Percentiles rank a stretch among this genome's conserved stretches.
phyloP scores from a whole-genome alignment of 164 flowering plant genomes.

The Hamamelis virginiana region DNA sequence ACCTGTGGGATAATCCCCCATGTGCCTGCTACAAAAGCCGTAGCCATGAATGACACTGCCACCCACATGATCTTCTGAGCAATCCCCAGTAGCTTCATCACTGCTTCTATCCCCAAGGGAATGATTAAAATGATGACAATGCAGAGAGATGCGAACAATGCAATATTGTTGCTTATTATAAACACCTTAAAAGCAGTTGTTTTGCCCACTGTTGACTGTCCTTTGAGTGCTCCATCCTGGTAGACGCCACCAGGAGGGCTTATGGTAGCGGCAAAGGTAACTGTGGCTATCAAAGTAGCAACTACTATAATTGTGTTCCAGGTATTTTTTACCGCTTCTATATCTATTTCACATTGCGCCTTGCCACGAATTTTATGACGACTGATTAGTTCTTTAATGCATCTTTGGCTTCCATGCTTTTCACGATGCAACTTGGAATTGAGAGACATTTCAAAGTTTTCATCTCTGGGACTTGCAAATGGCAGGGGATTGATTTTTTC shows the following conservation, averaged over 20 bases:
- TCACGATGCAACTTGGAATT: no score
- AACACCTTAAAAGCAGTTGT: conserved; percentile 30
- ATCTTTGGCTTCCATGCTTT: no score
- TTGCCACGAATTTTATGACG: no score
- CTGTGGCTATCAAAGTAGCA: conserved; percentile 28
- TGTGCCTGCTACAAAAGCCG: conserved; percentile 19
- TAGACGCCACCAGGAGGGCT: conserved; percentile 35
- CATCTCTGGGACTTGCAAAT: no score
- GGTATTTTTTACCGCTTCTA: conserved; percentile 23
- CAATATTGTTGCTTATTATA: conserved; percentile 23
- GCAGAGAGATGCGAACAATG: conserved; percentile 23
- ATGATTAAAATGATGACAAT: conserved; percentile 21
- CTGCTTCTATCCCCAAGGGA: conserved; percentile 20
- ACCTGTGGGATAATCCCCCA: conserved; percentile 21
- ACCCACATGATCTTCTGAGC: conserved; percentile 31
- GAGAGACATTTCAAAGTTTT: no score
- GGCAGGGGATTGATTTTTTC: no score
- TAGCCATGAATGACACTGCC: conserved; percentile 21
- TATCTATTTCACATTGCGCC: conserved; percentile 13
- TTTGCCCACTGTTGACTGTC: conserved; percentile 9
- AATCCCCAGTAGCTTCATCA: conserved; percentile 13
- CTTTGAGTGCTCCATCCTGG: conserved; percentile 19
- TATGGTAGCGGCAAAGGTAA: conserved; percentile 28
- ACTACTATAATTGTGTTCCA: conserved; percentile 28
- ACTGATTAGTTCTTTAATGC: no score